Conservation (phyloP, 192 early-diverging fungal species). For the Backusella tuberculispora region DNA sequence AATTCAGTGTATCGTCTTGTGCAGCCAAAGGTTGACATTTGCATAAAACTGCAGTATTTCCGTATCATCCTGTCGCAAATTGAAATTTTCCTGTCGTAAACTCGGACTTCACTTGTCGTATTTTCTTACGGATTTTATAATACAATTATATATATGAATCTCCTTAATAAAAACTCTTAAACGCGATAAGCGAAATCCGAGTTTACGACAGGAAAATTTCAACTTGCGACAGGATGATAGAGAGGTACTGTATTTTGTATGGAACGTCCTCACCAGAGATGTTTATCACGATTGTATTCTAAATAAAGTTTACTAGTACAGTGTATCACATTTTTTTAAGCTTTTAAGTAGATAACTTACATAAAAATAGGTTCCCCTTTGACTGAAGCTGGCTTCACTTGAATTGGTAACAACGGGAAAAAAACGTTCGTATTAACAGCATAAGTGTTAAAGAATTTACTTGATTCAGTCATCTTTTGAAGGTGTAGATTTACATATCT, state of each 20-base stretch:
- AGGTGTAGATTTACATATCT: slow-evolving; percentile 15
- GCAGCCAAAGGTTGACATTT: slow-evolving; percentile 20
- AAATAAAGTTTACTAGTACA: slow-evolving; percentile 21
- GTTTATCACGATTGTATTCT: slow-evolving; percentile 18
- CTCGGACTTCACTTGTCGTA: too few relatives aligned
- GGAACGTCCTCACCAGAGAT: slow-evolving; percentile 24
- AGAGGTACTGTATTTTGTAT: not conserved
- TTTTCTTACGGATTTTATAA: too few relatives aligned
- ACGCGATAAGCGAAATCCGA: too few relatives aligned
- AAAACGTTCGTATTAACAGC: slow-evolving; percentile 14
- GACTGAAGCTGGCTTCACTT: slow-evolving; percentile 20
- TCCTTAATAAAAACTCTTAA: too few relatives aligned
- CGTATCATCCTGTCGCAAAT: too few relatives aligned
- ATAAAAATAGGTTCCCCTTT: slow-evolving; percentile 7
- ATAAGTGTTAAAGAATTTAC: slow-evolving; percentile 18
- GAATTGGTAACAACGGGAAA: slow-evolving; percentile 14
- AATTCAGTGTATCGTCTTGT: not conserved
- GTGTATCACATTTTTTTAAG: slow-evolving; percentile 22
- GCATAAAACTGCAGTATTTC: too few relatives aligned
- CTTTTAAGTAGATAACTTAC: slow-evolving; percentile 26
- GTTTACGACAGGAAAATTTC: too few relatives aligned
- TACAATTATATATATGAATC: too few relatives aligned
- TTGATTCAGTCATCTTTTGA: not conserved
- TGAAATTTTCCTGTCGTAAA: too few relatives aligned
- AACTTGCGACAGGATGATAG: too few relatives aligned